Evolutionary conservation across 805 yeast genomes (phyloP), one percentile per base, ranked within the genome.

Genomic region (Candida khao-thaluensis): DNA sequence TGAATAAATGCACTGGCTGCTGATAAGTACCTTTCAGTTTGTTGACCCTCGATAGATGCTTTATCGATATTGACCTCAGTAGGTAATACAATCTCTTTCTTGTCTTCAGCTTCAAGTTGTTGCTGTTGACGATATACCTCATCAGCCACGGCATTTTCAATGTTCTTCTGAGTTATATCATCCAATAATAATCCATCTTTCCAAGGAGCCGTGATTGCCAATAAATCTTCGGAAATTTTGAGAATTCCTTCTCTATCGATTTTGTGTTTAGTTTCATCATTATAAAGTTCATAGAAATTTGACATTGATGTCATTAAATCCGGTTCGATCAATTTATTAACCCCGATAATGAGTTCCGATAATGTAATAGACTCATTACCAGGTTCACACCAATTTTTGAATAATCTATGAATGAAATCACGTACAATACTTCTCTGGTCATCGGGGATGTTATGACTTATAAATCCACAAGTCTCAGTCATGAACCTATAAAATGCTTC

Each of bases 1-100:
- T 86, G 87, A 31, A 91, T 77, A 51, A 91, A 93, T 14, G 76
- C 80, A 44, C 95, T 84, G 3, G 95, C 93, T 0, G 96, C 91
- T 2, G 87, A 76, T 18, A 93, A 69, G 53, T 89, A 91, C 45
- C 96, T 65, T 51, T 82, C 89, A n/a, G 79, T 64, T 57, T 85
- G 93, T 48, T 74, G 79, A 30, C 69, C 67, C 47, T 75, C 79
- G 54, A 82, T 76, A 35, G 71, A 71, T 31, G 77, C 80, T 48
- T 77, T 79, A 52, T 85, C 85, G 34, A 83, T 76, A 20, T 73
- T 67, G 9, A 82, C 75, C 43, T 79, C 81, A 3, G 74, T 58
- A 1, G 90, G 87, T 3, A 82, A 49, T 17, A 68, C 57, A 20
- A 79, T 57, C 10, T 53, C 48, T 4, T 46, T 50, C 8, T 23